Evolutionary conservation across 2,329 filamentous ascomycete genomes (phyloP), one percentile per base, ranked within the genome.

Genomic region (Aspergillus sp.): DNA sequence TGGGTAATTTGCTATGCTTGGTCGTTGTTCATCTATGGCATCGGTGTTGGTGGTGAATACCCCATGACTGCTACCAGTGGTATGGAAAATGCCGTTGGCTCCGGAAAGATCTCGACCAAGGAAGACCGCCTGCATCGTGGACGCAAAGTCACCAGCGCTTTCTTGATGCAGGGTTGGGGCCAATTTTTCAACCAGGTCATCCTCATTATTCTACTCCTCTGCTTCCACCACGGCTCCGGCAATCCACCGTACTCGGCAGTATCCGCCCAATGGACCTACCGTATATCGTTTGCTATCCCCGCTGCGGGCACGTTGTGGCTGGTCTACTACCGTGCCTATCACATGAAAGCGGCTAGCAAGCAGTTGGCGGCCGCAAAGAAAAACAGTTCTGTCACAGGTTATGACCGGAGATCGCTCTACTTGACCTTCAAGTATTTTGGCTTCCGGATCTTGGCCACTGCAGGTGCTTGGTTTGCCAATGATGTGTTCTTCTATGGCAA

Each of bases 401-500:
- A 97, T 73, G 91, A 97, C 62, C 74, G 86, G n/a, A 73, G 84
- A 58, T 94, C 91, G 29, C 77, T 97, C 45, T 79, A 79, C 56
- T 74, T 88, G 60, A 91, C 88, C 41, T 81, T 90, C 70, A 79
- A 72, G 48, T 82, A 94, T 73, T 97, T 96, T 57, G 88, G 89
- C 42, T 85, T 86, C 44, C 88, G 91, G 57, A 72, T 97, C 27
- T 62, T 95, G 19, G 91, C 91, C 43, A 96, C 91, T 19, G 83
- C 90, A 7, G 86, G 86, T 47, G 80, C 83, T 33, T 97, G 91
- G 91, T 97, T 91, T 70, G 87, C 84, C 73, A 97, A 97, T 69
- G 91, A 97, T 63, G 85, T 97, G 56, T 96, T 97, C 78, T 97
- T 97, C 76, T 97, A 97, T 74, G 91, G 91, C 58, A 96, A 95